A percentile compares a stretch with the other conserved stretches of the same genome.
Evolutionary conservation across 305 asterid genomes (phyloP).

Genomic region (Rubia peregrina): DNA sequence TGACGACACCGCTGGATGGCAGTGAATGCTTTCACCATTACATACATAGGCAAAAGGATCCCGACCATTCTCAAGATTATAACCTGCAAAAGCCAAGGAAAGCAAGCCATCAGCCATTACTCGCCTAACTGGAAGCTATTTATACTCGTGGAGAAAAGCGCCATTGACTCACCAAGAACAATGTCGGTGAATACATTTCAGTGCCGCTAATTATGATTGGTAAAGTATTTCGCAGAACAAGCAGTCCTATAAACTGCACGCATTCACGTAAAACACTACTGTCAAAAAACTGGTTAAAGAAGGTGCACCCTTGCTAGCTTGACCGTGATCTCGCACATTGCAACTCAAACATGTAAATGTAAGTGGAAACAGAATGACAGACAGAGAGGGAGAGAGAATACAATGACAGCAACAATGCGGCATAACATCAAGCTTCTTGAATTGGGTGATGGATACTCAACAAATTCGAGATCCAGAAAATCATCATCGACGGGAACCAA

Average conservation of each 20-base stretch:
- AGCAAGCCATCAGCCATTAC: neutral
- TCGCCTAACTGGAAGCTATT: neutral
- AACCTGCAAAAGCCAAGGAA: slow-evolving; percentile 31
- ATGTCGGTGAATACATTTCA: slow-evolving; percentile 43
- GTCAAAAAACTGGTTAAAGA: neutral
- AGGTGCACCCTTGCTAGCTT: neutral
- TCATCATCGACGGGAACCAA: slow-evolving; percentile 29
- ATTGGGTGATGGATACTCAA: slow-evolving; percentile 30
- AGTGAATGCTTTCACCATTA: slow-evolving; percentile 50
- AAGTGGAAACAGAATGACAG: neutral
- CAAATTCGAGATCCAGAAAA: slow-evolving; percentile 37
- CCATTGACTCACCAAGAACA: slow-evolving; percentile 41
- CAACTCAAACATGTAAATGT: no score
- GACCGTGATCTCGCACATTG: no score
- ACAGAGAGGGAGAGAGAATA: slow-evolving; percentile 23
- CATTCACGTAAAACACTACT: neutral
- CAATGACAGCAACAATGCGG: slow-evolving; percentile 61
- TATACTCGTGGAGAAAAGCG: neutral
- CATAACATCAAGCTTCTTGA: slow-evolving; percentile 58
- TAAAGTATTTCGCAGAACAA: slow-evolving; percentile 53
- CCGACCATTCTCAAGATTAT: slow-evolving; percentile 41
- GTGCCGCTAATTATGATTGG: slow-evolving; percentile 47
- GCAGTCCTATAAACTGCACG: slow-evolving; percentile 50
- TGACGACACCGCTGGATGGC: slow-evolving; percentile 37
- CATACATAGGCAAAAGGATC: slow-evolving; percentile 48